Percentiles rank a stretch among this genome's conserved stretches.
Conservation (phyloP, 2,329 filamentous ascomycete species). For the Colletotrichum lini region DNA sequence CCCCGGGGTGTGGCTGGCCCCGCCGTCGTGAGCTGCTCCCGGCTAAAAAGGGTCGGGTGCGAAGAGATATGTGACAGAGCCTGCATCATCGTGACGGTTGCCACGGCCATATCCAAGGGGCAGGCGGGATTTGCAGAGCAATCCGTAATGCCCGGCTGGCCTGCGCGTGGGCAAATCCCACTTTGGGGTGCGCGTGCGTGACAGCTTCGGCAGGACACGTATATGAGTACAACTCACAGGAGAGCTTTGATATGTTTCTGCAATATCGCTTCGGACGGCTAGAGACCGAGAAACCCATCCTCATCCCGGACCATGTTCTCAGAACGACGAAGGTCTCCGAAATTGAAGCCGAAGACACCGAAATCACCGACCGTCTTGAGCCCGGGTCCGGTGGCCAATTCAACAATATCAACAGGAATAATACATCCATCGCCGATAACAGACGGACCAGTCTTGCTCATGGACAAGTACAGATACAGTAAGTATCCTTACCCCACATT, state of each 20-base stretch:
- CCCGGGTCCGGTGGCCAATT: background rate
- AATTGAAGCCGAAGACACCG: conserved; percentile 11
- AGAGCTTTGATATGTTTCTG: background rate
- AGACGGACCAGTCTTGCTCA: conserved; percentile 21
- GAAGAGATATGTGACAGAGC: conserved; percentile 29
- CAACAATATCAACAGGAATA: background rate
- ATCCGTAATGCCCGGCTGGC: background rate
- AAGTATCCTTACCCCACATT: conserved; percentile 29
- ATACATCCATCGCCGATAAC: conserved; percentile 28
- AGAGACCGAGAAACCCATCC: conserved; percentile 8
- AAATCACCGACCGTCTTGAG: conserved; percentile 2
- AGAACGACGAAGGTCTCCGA: conserved; percentile 25
- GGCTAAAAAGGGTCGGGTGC: conserved; percentile 14
- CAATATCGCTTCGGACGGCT: conserved; percentile 32
- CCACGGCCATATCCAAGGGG: background rate
- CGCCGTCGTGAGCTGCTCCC: background rate
- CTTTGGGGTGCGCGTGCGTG: background rate
- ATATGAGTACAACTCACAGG: background rate
- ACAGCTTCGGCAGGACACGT: background rate
- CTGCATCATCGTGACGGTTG: conserved; percentile 29
- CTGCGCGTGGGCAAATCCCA: background rate
- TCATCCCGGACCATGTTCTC: conserved; percentile 15
- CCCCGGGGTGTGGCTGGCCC: conserved; percentile 19
- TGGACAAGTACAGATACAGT: background rate
- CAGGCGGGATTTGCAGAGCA: background rate